Base-by-base conservation (phyloP, 83 land plant species). In the Thuja plicata region DNA sequence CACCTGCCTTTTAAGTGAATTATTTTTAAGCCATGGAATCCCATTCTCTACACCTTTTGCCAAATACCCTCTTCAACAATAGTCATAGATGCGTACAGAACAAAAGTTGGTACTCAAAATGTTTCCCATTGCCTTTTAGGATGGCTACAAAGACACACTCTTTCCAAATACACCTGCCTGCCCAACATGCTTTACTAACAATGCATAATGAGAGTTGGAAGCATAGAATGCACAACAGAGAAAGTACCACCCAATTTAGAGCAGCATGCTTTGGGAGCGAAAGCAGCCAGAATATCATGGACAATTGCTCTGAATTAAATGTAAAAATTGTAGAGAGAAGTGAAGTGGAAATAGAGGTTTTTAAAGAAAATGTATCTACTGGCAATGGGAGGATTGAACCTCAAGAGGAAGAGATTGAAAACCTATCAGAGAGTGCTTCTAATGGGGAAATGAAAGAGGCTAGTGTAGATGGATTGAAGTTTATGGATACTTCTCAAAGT, bases 401-500 rank as follows among this genome's bases (percentile, higher is more conserved):
- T 34, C 37, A 76, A 76, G 79, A 76, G 40, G 79, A 35, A 76
- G 38, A 32, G 79, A 76, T 76, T 76, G 79, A 30, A 76, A 76
- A 76, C 15, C 15, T 32, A 32, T 76, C 38, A 34, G 40, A 12
- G 38, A 32, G 34, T 12, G 38, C 19, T 32, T 13, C 40, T 35
- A 76, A 34, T 76, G 79, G 17, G 19, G 40, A 13, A 11, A 11
- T 34, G 38, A 17, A 76, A 76, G 79, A 30, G 15, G 34, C 12
- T 30, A 74, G 78, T 74, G 78, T 34, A 32, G 16, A 13, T 32
- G 38, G 40, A 35, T 76, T 76, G 34, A 32, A 35, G 79, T 76
- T 76, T 76, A 76, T 32, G 38, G 89, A 24, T 16, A 88, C 54
- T 52, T 85, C 43, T 34, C 89, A 62, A 88, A 91, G 92, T 84